Percentiles rank a stretch among this genome's conserved stretches.
Evolutionary conservation across 2,329 filamentous ascomycete genomes (phyloP).

Genomic region (Eutypa lata): DNA sequence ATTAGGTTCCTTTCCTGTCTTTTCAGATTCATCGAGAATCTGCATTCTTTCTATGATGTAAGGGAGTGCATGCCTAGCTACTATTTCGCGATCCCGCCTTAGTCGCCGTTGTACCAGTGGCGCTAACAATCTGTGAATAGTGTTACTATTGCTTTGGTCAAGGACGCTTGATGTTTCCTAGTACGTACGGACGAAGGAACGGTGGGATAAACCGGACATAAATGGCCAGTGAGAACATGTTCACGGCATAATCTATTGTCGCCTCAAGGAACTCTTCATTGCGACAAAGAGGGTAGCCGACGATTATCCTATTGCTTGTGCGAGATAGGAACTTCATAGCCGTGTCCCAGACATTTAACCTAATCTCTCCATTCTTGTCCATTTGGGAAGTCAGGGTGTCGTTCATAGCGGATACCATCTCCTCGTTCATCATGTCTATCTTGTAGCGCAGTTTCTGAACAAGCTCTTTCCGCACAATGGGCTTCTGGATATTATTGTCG

Average conservation of each 20-base stretch:
- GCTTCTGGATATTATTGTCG: slow-evolving; percentile 3
- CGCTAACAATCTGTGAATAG: background rate
- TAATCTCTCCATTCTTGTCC: slow-evolving; percentile 4
- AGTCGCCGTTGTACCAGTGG: slow-evolving; percentile 5
- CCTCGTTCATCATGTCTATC: slow-evolving; percentile 9
- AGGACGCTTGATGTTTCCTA: background rate
- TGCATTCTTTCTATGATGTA: slow-evolving; percentile 13
- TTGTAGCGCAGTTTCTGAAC: slow-evolving; percentile 7
- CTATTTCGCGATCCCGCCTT: slow-evolving; percentile 3
- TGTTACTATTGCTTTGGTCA: background rate
- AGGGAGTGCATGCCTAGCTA: slow-evolving; percentile 9
- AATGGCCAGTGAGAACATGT: slow-evolving; percentile 12
- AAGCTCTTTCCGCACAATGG: slow-evolving; percentile 8
- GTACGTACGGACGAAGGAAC: background rate
- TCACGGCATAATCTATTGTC: slow-evolving; percentile 13
- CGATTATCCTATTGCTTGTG: slow-evolving; percentile 9
- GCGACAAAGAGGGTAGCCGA: slow-evolving; percentile 10
- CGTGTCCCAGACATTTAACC: slow-evolving; percentile 14
- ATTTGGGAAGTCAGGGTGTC: slow-evolving; percentile 3
- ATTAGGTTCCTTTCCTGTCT: background rate
- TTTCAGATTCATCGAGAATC: slow-evolving; percentile 4
- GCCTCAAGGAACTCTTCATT: slow-evolving; percentile 16
- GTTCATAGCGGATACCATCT: slow-evolving; percentile 4
- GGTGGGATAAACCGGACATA: slow-evolving; percentile 13
- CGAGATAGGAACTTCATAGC: slow-evolving; percentile 6